phyloP scores from a whole-genome alignment of 2,329 filamentous ascomycete species.

The Phialocephala sp. region DNA sequence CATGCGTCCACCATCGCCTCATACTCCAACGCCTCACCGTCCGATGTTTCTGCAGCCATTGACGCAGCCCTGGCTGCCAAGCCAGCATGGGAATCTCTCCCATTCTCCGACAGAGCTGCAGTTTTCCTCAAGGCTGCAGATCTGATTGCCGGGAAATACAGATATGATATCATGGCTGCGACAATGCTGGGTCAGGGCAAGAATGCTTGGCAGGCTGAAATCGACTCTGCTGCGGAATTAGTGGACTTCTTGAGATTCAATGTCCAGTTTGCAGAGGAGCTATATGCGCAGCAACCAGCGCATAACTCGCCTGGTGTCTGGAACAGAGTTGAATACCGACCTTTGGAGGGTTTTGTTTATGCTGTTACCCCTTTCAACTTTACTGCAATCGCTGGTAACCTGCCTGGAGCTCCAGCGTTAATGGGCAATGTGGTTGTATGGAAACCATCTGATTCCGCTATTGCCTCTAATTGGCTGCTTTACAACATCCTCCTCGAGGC shows the following conservation, averaged over 20 bases:
- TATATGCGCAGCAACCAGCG: conserved; percentile 85
- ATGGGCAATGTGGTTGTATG: conserved; percentile 95
- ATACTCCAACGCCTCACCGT: conserved; percentile 80
- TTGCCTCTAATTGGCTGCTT: conserved; percentile 89
- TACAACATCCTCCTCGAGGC: conserved; percentile 92
- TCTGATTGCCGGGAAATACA: conserved; percentile 87
- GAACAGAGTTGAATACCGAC: conserved; percentile 89
- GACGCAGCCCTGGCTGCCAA: conserved; percentile 86
- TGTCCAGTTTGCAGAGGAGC: conserved; percentile 89
- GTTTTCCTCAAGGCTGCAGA: conserved; percentile 97
- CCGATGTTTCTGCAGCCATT: conserved; percentile 81
- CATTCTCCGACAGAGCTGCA: conserved; percentile 89
- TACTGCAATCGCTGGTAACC: conserved; percentile 89
- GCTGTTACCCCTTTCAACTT: conserved; percentile 97
- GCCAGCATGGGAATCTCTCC: conserved; percentile 81
- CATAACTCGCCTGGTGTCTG: conserved; percentile 85
- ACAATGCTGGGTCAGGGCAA: conserved; percentile 98
- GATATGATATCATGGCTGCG: conserved; percentile 94
- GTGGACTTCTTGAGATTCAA: conserved; percentile 94
- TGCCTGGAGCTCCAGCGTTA: conserved; percentile 81
- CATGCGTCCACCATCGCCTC: conserved; percentile 78
- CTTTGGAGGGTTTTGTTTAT: conserved; percentile 94
- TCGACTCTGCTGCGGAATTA: conserved; percentile 91
- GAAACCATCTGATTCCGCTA: conserved; percentile 92
- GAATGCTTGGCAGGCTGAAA: conserved; percentile 99